Evolutionary conservation across 1,284 basidiomycete genomes (phyloP).

Genomic region (Ganoderma boninense): DNA sequence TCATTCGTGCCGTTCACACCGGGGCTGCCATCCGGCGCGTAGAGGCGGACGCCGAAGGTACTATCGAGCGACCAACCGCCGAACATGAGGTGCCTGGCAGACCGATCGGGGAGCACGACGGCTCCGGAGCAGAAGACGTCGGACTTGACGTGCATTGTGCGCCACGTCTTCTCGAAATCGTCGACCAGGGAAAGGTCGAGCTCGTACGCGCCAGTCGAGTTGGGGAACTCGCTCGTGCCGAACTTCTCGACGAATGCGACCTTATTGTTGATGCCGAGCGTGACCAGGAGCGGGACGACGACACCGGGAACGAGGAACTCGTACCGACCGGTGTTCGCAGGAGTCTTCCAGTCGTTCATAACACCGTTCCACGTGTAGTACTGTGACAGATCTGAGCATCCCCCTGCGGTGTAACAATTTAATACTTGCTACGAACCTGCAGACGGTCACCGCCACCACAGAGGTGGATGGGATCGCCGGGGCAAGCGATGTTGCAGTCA

Average conservation of each 20-base stretch:
- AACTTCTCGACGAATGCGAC: constrained; percentile 79
- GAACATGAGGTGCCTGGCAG: constrained; percentile 71
- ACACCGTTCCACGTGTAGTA: constrained; percentile 67
- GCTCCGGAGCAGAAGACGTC: constrained; percentile 83
- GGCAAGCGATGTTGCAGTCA: constrained; percentile 67
- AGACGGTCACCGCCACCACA: constrained; percentile 62
- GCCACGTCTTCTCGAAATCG: constrained; percentile 68
- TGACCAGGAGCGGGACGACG: constrained; percentile 74
- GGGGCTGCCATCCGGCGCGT: constrained; percentile 62
- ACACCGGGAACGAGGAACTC: constrained; percentile 74
- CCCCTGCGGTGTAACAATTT: not conserved
- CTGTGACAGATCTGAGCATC: not conserved
- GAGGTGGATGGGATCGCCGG: constrained; percentile 70
- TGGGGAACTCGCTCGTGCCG: constrained; percentile 59
- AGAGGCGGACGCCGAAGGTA: constrained; percentile 73
- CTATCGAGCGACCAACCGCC: constrained; percentile 74
- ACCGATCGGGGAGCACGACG: constrained; percentile 76
- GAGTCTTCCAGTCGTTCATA: constrained; percentile 69
- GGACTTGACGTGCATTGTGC: constrained; percentile 75
- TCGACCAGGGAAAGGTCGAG: constrained; percentile 66
- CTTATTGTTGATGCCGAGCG: constrained; percentile 80
- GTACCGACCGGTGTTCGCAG: constrained; percentile 69
- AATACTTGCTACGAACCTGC: constrained; percentile 30
- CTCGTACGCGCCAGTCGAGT: constrained; percentile 81
- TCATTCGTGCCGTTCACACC: constrained; percentile 72